A percentile compares a stretch with the other conserved stretches of the same genome.
Evolutionary conservation across 164 flowering plant species (phyloP).

Genomic region (Pachysandra terminalis): DNA sequence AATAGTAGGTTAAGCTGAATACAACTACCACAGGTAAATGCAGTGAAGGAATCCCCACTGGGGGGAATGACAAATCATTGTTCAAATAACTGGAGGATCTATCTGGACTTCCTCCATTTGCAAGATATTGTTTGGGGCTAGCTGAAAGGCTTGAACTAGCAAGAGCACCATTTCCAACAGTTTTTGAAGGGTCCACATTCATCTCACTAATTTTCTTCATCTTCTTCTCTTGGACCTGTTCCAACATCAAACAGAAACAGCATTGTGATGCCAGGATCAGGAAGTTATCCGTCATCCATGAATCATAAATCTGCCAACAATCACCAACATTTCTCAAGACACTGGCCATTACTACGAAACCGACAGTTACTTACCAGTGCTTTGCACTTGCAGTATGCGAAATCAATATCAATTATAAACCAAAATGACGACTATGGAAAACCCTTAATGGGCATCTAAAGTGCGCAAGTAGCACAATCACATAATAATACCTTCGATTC

Average conservation of each 20-base stretch:
- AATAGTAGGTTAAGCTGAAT: conserved; percentile 3
- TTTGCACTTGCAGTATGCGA: background rate
- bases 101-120: conserved; percentile 29
- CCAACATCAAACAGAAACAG: conserved; percentile 8
- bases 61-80: conserved; percentile 31
- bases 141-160: conserved; percentile 34
- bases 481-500: background rate
- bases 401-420: background rate
- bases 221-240: conserved; percentile 58
- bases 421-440: background rate
- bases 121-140: conserved; percentile 15
- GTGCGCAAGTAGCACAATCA: background rate
- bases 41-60: conserved; percentile 39
- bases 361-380: background rate
- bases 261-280: background rate
- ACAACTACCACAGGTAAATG: conserved; percentile 33
- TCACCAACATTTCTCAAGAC: background rate
- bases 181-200: conserved; percentile 31
- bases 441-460: background rate
- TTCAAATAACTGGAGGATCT: conserved; percentile 18
- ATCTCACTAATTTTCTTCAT: conserved; percentile 43
- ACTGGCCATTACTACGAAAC: background rate
- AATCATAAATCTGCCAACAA: background rate
- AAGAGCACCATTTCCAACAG: conserved; percentile 22
- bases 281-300: background rate